Percentiles rank a stretch among this genome's conserved stretches.
Conservation (phyloP, 306 rosid species). For the Myrica gale region DNA sequence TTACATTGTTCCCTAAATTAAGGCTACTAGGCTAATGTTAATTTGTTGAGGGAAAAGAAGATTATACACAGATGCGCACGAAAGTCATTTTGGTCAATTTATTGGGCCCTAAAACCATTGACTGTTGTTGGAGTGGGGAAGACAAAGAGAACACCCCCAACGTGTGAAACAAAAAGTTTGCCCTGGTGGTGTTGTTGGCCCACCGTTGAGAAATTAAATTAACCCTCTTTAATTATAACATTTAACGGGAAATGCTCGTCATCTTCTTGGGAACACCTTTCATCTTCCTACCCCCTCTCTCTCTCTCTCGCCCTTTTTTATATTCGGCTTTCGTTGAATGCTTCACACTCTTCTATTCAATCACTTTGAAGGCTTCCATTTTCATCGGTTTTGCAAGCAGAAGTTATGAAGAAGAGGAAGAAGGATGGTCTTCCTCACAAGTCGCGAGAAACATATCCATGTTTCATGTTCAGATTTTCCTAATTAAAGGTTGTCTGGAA, state of each 20-base stretch:
- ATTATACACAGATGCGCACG: not conserved
- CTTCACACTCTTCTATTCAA: constrained; percentile 15
- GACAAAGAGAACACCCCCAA: constrained; percentile 61
- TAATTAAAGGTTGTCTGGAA: constrained; percentile 22
- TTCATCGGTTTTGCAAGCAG: constrained; percentile 15
- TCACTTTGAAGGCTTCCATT: not conserved
- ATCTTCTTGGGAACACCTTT: constrained; percentile 69
- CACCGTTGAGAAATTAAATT: constrained; percentile 31
- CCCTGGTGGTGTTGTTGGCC: constrained; percentile 45
- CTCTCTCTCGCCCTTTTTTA: constrained; percentile 21
- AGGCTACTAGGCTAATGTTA: not conserved
- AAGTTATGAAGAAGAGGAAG: constrained; percentile 38
- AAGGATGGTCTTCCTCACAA: constrained; percentile 8
- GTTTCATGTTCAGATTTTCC: constrained; percentile 21
- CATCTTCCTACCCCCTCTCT: constrained; percentile 8
- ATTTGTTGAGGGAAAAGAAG: not conserved
- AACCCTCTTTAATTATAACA: constrained; percentile 53
- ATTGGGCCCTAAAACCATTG: constrained; percentile 39
- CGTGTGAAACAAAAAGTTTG: constrained; percentile 65
- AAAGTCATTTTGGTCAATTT: constrained; percentile 3
- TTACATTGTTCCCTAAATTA: constrained; percentile 44
- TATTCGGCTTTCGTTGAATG: constrained; percentile 3
- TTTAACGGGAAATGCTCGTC: constrained; percentile 67
- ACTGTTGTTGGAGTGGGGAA: constrained; percentile 38
- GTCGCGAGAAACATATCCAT: constrained; percentile 14